phyloP scores from a whole-genome alignment of 1,139 yeast species.

The Yamadazyma mexicana region DNA sequence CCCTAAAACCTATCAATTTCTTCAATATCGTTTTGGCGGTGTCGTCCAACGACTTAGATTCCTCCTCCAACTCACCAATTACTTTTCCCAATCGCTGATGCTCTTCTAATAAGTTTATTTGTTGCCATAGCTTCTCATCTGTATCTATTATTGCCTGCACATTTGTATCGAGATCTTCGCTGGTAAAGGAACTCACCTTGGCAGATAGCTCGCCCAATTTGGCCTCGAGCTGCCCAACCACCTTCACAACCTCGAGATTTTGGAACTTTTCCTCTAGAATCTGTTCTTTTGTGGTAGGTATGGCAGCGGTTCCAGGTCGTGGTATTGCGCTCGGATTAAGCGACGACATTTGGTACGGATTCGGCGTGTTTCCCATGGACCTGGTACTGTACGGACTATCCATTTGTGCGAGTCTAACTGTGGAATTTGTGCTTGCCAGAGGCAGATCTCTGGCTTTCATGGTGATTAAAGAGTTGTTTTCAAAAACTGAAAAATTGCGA shows the following conservation, averaged over 20 bases:
- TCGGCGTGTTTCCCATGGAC: constrained; percentile 26
- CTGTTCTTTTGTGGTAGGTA: constrained; percentile 17
- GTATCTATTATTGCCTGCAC: constrained; percentile 29
- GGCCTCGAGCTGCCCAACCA: constrained; percentile 27
- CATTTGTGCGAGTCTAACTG: constrained; percentile 31
- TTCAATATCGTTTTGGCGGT: constrained; percentile 31
- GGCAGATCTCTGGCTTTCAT: constrained; percentile 16
- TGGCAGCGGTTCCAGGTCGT: constrained; percentile 20
- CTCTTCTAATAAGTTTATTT: constrained; percentile 27
- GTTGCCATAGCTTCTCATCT: constrained; percentile 27
- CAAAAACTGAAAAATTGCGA: neutral
- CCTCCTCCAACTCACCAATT: constrained; percentile 23
- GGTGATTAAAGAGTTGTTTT: neutral
- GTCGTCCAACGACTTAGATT: constrained; percentile 25
- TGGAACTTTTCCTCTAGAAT: constrained; percentile 19
- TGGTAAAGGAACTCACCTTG: constrained; percentile 36
- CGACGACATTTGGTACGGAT: constrained; percentile 36
- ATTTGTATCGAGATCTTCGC: constrained; percentile 25
- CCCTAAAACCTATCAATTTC: constrained; percentile 33
- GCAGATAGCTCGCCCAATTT: constrained; percentile 25
- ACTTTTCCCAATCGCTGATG: constrained; percentile 35
- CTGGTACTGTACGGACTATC: constrained; percentile 15
- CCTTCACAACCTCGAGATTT: constrained; percentile 14
- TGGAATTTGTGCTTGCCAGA: constrained; percentile 36
- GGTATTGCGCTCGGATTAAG: constrained; percentile 28